Conservation (phyloP, 768 basidiomycete species). For the Tephrocybe sp. region DNA sequence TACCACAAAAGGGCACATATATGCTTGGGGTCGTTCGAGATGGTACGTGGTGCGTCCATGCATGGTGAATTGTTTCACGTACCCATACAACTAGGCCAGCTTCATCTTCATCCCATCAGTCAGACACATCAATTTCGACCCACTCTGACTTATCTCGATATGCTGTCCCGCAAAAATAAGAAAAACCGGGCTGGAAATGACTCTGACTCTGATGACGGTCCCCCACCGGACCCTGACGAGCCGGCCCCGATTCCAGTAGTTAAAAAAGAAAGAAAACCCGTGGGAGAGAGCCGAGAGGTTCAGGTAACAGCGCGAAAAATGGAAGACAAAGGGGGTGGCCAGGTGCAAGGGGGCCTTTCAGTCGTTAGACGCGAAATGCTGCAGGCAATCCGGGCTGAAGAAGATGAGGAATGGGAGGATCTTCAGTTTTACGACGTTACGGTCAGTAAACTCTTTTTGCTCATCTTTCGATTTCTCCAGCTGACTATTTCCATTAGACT, state of each 20-base stretch:
- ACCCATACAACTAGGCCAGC: constrained; percentile 43
- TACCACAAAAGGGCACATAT: constrained; percentile 62
- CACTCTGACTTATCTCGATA: constrained; percentile 78
- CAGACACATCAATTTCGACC: constrained; percentile 84
- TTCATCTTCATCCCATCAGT: constrained; percentile 77
- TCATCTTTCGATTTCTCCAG: not conserved
- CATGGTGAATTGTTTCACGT: constrained; percentile 5
- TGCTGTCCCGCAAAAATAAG: constrained; percentile 62
- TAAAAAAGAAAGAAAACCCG: constrained; percentile 62
- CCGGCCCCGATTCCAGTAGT: constrained; percentile 40
- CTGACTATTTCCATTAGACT: constrained; percentile 40
- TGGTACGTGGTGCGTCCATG: constrained; percentile 42
- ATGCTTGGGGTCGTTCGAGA: constrained; percentile 78
- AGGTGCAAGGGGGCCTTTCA: constrained; percentile 66
- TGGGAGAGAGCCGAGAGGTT: constrained; percentile 69
- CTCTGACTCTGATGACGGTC: constrained; percentile 77
- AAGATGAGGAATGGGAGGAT: constrained; percentile 76
- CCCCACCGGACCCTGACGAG: constrained; percentile 80
- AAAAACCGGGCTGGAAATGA: constrained; percentile 52
- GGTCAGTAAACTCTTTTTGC: constrained; percentile 39
- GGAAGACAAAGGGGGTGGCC: constrained; percentile 57
- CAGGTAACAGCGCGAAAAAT: constrained; percentile 73
- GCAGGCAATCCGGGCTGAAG: constrained; percentile 67
- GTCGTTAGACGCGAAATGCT: constrained; percentile 76
- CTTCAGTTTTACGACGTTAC: constrained; percentile 65